phyloP scores from a whole-genome alignment of 495 filamentous ascomycete genomes.

The Penicillium coffeae region DNA sequence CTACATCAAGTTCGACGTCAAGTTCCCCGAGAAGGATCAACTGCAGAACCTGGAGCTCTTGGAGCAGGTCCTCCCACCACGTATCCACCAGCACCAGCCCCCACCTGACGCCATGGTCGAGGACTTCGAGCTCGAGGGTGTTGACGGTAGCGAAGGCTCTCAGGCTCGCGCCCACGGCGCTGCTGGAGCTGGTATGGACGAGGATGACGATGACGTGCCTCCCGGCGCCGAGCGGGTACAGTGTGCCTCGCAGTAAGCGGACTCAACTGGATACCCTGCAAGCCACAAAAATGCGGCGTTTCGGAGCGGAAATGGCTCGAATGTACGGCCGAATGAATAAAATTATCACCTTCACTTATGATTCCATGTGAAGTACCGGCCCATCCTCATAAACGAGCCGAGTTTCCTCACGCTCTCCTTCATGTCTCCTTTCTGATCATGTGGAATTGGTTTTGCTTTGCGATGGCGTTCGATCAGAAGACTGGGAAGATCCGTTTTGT shows the following conservation, averaged over 20 bases:
- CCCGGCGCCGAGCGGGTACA: slow-evolving; percentile 88
- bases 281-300: not conserved
- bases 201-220: slow-evolving; percentile 75
- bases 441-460: slow-evolving; percentile 24
- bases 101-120: slow-evolving; percentile 85
- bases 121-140: slow-evolving; percentile 76
- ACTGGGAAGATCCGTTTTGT: slow-evolving; percentile 29
- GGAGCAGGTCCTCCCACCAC: slow-evolving; percentile 75
- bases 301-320: not conserved
- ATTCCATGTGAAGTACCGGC: slow-evolving; percentile 38
- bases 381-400: not conserved
- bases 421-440: slow-evolving; percentile 9
- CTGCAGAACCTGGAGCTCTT: slow-evolving; percentile 57
- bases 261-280: not conserved
- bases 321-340: slow-evolving; percentile 28
- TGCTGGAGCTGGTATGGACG: slow-evolving; percentile 64
- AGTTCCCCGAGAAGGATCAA: slow-evolving; percentile 71
- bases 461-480: slow-evolving; percentile 41
- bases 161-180: slow-evolving; percentile 71
- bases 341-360: slow-evolving; percentile 33
- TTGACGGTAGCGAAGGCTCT: slow-evolving; percentile 63
- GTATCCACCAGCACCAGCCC: slow-evolving; percentile 54
- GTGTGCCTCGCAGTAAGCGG: slow-evolving; percentile 89
- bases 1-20: slow-evolving; percentile 96
- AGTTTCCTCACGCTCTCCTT: slow-evolving; percentile 14